Base-by-base conservation (phyloP, 2,329 filamentous ascomycete species). In the Calycina marina region DNA sequence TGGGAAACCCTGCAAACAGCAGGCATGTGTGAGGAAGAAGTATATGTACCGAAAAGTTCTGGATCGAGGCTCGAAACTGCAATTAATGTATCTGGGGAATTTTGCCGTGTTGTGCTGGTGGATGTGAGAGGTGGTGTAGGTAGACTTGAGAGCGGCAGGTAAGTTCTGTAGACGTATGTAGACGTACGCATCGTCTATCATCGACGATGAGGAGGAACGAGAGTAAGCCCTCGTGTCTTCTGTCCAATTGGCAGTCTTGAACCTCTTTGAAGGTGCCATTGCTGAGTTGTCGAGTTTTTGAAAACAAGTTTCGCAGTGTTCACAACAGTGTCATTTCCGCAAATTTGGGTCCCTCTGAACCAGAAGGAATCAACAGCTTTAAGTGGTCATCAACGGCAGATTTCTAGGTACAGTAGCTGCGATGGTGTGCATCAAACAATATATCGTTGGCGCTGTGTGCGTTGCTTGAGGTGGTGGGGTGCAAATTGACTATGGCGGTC, bases 81-180 rank as follows among this genome's bases (percentile, higher is more conserved):
- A 31, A 40, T 34, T 17, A 46, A 34, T 27, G 37, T 31, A 16
- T 42, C 35, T 14, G 43, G 38, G 4, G 40, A 40, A 18, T 38
- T 39, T 9, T 40, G 36, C 2, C 36, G 34, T 20, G 36, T 38
- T 34, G 34, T 43, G 25, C 25, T 26, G 18, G 41, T 41, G 3
- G 48, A 48, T 28, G 42, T 40, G 9, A 64, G 65, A 27, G 74
- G 74, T 40, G 74, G 74, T 32, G 74, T 79, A 14, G 74, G 74
- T 14, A 79, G 63, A 51, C 73, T 76, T 17, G 73, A 78, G 31
- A 79, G 60, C 6, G 74, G 74, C 29, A 71, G 66, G 54, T 78
- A 79, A 41, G 72, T 74, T 38, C 60, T 58, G 34, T 55, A 51
- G 46, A 74, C 72, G 45, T 65, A 62, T 58, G 34, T 55, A 51